Conservation (phyloP, 192 early-diverging fungal genomes). For the Coemansia sp. region DNA sequence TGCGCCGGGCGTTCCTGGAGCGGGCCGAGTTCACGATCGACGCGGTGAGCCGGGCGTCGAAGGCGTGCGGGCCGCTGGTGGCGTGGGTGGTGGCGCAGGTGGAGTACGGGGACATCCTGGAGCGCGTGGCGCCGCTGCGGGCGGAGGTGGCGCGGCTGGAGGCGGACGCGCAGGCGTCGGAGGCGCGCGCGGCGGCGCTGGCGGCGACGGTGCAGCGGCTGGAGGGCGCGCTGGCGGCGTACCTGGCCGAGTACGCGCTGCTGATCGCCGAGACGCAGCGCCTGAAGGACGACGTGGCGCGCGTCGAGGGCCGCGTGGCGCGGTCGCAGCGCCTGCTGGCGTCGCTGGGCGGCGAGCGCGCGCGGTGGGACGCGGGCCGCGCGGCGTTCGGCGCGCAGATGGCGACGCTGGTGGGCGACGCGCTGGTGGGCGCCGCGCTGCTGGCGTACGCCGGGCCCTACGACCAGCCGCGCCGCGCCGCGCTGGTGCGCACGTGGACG, state of each 20-base stretch:
- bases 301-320: constrained; percentile 89
- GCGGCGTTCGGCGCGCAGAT: constrained; percentile 93
- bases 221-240: constrained; percentile 83
- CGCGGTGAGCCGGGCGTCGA: constrained; percentile 91
- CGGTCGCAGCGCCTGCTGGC: constrained; percentile 83
- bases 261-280: constrained; percentile 89
- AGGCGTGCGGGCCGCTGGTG: constrained; percentile 97
- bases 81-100: constrained; percentile 99
- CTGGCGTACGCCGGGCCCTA: constrained; percentile 97
- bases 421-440: constrained; percentile 89
- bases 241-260: constrained; percentile 97
- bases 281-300: constrained; percentile 90
- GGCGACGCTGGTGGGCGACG: constrained; percentile 97
- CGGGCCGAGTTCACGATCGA: constrained; percentile 94
- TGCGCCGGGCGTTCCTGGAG: constrained; percentile 73
- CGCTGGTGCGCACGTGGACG: constrained; percentile 77
- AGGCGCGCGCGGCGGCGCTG: constrained; percentile 67
- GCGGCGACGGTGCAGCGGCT: constrained; percentile 79
- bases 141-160: constrained; percentile 86
- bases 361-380: constrained; percentile 87
- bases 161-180: constrained; percentile 68
- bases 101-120: constrained; percentile 86
- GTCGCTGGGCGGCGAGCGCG: constrained; percentile 88
- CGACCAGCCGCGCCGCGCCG: constrained; percentile 91
- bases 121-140: constrained; percentile 93